These are phyloP conservation scores for Datura wrightii DNA, from an alignment of 257 asterid species.

Conservation along the genomic window DNA sequence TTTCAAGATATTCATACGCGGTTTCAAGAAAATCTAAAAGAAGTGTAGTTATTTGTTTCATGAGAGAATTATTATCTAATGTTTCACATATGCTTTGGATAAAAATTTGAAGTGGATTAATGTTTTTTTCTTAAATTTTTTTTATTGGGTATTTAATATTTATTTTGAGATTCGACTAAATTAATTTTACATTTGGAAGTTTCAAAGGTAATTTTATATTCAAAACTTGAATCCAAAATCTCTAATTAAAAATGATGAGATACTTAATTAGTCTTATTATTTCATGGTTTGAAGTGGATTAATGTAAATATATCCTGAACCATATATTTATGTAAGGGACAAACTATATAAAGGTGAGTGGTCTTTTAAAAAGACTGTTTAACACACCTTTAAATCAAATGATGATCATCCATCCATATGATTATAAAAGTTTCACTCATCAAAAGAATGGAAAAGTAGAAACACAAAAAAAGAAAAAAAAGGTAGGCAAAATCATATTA, in stretches of 20 bases:
- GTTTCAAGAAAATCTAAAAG: neutral
- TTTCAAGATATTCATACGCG: neutral
- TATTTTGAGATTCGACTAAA: too few relatives aligned
- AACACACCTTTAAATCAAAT: constrained; percentile 27
- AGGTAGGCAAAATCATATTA: constrained; percentile 4
- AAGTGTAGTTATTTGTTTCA: neutral
- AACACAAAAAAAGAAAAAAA: neutral
- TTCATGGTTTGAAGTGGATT: too few relatives aligned
- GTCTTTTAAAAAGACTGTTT: constrained; percentile 22
- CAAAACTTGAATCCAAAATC: too few relatives aligned
- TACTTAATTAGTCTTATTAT: too few relatives aligned
- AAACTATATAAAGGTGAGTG: constrained; percentile 9
- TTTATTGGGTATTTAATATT: neutral
- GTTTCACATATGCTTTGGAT: neutral
- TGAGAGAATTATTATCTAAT: neutral
- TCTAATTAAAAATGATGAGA: too few relatives aligned
- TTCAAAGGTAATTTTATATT: too few relatives aligned
- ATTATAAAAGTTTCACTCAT: constrained; percentile 7
- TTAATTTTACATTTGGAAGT: too few relatives aligned
- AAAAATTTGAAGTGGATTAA: neutral
- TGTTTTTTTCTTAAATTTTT: neutral
- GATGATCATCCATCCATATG: constrained; percentile 26
- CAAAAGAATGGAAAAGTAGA: constrained; percentile 25
- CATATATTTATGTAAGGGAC: neutral
- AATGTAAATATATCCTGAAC: neutral